These are phyloP conservation scores for Cladophialophora exuberans DNA, from an alignment of 2,329 filamentous ascomycete species.

Conservation along the genomic window DNA sequence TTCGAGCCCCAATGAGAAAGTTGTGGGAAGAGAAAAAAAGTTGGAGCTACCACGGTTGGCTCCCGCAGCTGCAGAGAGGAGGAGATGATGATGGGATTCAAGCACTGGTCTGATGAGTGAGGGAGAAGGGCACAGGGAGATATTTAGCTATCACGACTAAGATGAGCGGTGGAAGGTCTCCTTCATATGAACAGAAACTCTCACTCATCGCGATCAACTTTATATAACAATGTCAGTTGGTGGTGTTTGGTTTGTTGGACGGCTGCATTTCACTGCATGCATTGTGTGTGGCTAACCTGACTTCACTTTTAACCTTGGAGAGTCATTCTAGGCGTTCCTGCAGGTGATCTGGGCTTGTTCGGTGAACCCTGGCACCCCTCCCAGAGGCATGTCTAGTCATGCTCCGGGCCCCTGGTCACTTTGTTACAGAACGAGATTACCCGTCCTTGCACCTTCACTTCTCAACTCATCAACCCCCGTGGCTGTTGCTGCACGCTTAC, in stretches of 20 bases:
- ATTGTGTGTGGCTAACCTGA: not conserved
- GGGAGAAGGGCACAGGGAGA: not conserved
- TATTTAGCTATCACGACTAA: too few species aligned
- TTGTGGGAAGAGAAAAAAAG: not conserved
- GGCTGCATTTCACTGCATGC: not conserved
- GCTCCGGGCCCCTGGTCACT: too few species aligned
- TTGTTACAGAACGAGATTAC: too few species aligned
- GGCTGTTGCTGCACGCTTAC: slow-evolving; percentile 3
- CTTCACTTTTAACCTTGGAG: not conserved
- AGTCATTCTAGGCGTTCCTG: slow-evolving; percentile 1
- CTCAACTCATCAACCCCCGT: not conserved
- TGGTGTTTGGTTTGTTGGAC: not conserved
- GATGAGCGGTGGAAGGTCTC: too few species aligned
- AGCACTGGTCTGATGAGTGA: not conserved
- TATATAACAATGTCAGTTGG: too few species aligned
- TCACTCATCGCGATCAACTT: too few species aligned
- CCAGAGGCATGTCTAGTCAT: too few species aligned
- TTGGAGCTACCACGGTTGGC: not conserved
- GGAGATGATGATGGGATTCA: not conserved
- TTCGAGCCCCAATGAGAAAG: not conserved
- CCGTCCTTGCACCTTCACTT: too few species aligned
- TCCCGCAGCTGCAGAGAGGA: not conserved
- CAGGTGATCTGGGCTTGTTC: slow-evolving; percentile 5
- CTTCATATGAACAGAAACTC: too few species aligned
- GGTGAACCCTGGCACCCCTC: too few species aligned